phyloP scores from a whole-genome alignment of 2,329 filamentous ascomycete genomes.

The Ceratocystis destructans region DNA sequence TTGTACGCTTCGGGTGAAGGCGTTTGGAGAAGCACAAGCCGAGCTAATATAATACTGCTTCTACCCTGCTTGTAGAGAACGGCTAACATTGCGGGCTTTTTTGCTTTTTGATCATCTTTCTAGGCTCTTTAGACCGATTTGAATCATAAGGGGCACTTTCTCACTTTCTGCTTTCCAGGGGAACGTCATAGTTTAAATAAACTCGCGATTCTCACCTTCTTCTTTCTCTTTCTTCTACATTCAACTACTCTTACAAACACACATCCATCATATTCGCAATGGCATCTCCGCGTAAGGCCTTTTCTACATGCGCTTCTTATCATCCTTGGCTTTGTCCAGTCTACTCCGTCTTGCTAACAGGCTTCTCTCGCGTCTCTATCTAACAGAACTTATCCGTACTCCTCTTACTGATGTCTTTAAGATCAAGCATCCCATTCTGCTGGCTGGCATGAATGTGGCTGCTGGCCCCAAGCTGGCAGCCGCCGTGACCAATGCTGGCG shows the following conservation, averaged over 20 bases:
- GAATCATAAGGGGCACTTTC: no score
- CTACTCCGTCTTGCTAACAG: background rate
- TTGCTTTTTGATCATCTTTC: background rate
- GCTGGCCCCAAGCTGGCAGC: constrained; percentile 92
- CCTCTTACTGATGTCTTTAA: constrained; percentile 88
- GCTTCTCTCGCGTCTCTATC: background rate
- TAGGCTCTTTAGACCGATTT: background rate
- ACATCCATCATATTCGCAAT: constrained; percentile 33
- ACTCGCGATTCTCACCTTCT: constrained; percentile 3
- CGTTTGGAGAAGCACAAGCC: background rate
- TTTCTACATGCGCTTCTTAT: background rate
- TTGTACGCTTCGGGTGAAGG: background rate
- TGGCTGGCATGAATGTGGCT: constrained; percentile 98
- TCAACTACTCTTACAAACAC: background rate
- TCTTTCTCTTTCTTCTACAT: constrained; percentile 11
- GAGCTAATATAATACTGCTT: background rate
- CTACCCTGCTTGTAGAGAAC: no score
- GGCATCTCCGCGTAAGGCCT: constrained; percentile 65
- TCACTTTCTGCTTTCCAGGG: background rate
- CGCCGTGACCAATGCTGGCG: constrained; percentile 91
- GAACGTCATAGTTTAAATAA: background rate
- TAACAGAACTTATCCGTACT: constrained; percentile 52
- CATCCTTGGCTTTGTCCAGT: background rate
- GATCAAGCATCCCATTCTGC: constrained; percentile 91
- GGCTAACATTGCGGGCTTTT: background rate